Evolutionary conservation across 768 basidiomycete genomes (phyloP), one percentile per base, ranked within the genome.

Genomic region (Boletus tylopilopsis): DNA sequence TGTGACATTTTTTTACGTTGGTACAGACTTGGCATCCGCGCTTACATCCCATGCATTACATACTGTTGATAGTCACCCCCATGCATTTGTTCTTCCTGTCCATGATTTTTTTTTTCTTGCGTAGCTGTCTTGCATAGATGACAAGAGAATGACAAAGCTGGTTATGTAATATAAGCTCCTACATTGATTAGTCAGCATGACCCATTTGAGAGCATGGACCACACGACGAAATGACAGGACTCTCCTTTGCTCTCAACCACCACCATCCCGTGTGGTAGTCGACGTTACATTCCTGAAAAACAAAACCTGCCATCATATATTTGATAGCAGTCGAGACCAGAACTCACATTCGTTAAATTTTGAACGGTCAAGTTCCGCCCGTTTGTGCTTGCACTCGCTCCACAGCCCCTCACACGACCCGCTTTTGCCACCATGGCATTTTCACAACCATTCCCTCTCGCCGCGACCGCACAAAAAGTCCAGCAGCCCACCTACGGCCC

Each of bases 401-500:
- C 45, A 18, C 30, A 63, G 29, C 35, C 53, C 51, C 64, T 19
- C 53, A 53, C 54, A 58, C 59, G 43, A 38, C 42, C 35, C 16
- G 3, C n/a, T 29, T 5, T 24, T 36, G 22, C 52, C 22, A 39
- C 21, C 47, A 77, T 89, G 85, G 83, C 85, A 30, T 88, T 81
- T 64, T 71, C 80, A 47, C 85, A 90, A 67, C 88, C 89, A 10
- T 92, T 91, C 51, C 90, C 90, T 53, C 81, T 89, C 53, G 85
- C 87, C 42, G 76, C 76, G 4, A 52, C 16, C 22, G 67, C 69
- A 32, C 77, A 79, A 29, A 74, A 84, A 66, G 70, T 64, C 36
- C 71, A 77, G 24, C 78, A 80, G 57, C 79, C 77, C 12, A 79
- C 78, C 18, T 90, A 76, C 67, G 88, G 85, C 24, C 90, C 89